Percentiles rank a stretch among this genome's conserved stretches.
phyloP scores from a whole-genome alignment of 352 stramenopile genomes.

The Pythium angustatum region DNA sequence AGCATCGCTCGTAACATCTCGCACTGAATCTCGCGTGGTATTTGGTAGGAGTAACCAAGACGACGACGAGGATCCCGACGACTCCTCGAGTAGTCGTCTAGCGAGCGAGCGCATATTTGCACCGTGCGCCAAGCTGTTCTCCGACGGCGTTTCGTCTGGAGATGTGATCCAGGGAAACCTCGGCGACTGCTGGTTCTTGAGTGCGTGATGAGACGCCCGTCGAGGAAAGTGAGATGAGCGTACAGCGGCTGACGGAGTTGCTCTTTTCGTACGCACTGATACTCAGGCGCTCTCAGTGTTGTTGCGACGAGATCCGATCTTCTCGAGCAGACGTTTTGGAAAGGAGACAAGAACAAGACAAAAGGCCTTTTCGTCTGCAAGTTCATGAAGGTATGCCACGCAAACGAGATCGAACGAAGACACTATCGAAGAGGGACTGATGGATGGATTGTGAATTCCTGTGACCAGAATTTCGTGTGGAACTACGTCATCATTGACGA shows the following conservation, averaged over 20 bases:
- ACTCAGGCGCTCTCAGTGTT: constrained; percentile 86
- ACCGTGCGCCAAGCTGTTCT: constrained; percentile 69
- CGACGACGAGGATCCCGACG: constrained; percentile 32
- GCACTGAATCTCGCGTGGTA: background rate
- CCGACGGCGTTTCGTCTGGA: constrained; percentile 67
- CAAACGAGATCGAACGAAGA: no score
- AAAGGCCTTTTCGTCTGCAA: constrained; percentile 88
- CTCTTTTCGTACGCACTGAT: no score
- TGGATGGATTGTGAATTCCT: background rate
- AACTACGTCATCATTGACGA: constrained; percentile 94
- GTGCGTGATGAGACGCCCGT: constrained; percentile 35
- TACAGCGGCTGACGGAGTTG: no score
- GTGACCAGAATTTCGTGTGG: constrained; percentile 81
- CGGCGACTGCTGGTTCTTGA: constrained; percentile 93
- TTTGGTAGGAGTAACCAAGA: constrained; percentile 29
- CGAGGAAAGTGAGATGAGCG: background rate
- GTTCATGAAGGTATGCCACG: constrained; percentile 84
- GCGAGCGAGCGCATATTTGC: constrained; percentile 51
- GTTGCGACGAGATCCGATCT: constrained; percentile 82
- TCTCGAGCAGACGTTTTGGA: constrained; percentile 83
- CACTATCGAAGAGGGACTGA: background rate
- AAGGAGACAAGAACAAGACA: constrained; percentile 61
- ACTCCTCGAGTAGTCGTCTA: constrained; percentile 31
- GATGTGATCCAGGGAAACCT: constrained; percentile 91
- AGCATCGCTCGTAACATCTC: background rate